phyloP scores from a whole-genome alignment of 2,329 filamentous ascomycete genomes.

The Xylariaceae sp. region DNA sequence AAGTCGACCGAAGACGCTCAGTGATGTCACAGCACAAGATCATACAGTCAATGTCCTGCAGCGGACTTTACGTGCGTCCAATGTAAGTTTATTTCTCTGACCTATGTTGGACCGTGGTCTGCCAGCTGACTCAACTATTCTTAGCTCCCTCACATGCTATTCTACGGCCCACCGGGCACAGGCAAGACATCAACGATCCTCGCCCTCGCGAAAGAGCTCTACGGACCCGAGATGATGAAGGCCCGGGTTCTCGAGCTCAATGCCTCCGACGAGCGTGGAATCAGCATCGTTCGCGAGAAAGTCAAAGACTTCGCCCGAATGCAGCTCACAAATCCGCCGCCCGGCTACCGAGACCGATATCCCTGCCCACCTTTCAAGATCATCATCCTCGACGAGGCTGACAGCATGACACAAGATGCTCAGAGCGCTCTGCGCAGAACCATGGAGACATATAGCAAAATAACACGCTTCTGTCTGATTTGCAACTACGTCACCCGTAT shows the following conservation, averaged over 20 bases:
- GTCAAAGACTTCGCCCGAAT: conserved; percentile 98
- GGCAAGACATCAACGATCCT: conserved; percentile 98
- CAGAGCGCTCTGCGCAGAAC: conserved; percentile 89
- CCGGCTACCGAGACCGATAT: conserved; percentile 66
- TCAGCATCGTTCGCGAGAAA: conserved; percentile 94
- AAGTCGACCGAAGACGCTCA: conserved; percentile 89
- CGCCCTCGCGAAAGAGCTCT: conserved; percentile 94
- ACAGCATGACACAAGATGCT: conserved; percentile 98
- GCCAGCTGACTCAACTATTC: conserved; percentile 2
- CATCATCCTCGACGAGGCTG: conserved; percentile 95
- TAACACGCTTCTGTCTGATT: conserved; percentile 94
- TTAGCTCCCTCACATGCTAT: conserved; percentile 95
- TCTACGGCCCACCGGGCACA: conserved; percentile 95
- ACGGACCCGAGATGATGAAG: conserved; percentile 90
- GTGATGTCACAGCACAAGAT: conserved; percentile 95
- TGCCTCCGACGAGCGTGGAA: conserved; percentile 97
- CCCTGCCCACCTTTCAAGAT: conserved; percentile 99
- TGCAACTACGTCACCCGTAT: conserved; percentile 99
- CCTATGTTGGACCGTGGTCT: not conserved
- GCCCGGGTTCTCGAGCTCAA: conserved; percentile 97
- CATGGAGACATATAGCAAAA: conserved; percentile 97
- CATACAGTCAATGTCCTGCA: conserved; percentile 93
- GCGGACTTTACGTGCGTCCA: conserved; percentile 89
- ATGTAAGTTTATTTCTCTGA: conserved; percentile 49
- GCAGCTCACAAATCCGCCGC: conserved; percentile 80